These are phyloP conservation scores for Poa annua DNA, from an alignment of 176 grass and related monocot species.

Conservation along the genomic window DNA sequence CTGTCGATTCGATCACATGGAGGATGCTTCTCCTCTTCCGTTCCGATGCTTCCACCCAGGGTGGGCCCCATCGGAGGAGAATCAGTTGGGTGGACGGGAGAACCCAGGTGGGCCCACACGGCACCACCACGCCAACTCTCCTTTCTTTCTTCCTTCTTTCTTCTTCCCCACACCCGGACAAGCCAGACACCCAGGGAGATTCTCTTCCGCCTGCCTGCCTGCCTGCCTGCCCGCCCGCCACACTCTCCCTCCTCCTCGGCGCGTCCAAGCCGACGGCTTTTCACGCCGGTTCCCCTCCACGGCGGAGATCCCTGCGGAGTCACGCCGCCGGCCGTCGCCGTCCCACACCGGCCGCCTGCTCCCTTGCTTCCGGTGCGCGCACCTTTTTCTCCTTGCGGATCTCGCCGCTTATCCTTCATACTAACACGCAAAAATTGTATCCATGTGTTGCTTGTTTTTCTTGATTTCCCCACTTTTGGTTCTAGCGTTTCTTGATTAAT, in stretches of 20 bases:
- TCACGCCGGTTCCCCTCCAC: constrained; percentile 19
- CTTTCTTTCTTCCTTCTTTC: too few relatives aligned
- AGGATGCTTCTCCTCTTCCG: too few relatives aligned
- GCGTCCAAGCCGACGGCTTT: neutral
- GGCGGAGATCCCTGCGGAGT: neutral
- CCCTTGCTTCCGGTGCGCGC: neutral
- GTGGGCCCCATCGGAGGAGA: too few relatives aligned
- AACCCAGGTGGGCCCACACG: neutral
- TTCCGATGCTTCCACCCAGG: too few relatives aligned
- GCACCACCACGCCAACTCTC: neutral
- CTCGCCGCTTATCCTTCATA: neutral
- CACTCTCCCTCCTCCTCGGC: neutral
- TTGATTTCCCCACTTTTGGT: neutral
- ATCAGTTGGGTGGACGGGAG: too few relatives aligned
- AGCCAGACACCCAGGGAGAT: neutral
- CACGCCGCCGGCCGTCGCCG: constrained; percentile 11
- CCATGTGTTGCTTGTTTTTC: neutral
- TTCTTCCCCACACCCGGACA: too few relatives aligned
- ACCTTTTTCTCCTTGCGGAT: neutral
- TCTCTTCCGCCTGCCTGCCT: too few relatives aligned
- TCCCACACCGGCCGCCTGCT: neutral
- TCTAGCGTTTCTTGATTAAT: neutral
- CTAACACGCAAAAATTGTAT: neutral
- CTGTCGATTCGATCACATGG: too few relatives aligned
- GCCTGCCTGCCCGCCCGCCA: neutral